Base-by-base conservation (phyloP, 768 basidiomycete genomes). In the Mycena chlorophos region DNA sequence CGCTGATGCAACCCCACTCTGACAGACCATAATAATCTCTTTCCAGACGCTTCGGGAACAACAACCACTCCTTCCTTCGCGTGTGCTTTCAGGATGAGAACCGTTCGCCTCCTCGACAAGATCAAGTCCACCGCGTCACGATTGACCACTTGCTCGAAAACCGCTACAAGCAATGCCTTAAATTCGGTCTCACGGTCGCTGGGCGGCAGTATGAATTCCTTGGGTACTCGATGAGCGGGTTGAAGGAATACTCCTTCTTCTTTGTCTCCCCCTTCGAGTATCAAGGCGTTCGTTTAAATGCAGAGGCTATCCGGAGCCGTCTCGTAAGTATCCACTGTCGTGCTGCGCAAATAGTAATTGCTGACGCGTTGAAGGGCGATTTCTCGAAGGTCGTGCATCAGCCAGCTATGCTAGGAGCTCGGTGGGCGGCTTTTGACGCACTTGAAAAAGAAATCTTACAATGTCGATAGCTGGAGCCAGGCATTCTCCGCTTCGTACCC, bases 401-500 rank as follows among this genome's bases (percentile, higher is more conserved):
- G 48, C 81, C 81, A n/a, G 78, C 81, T 12, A 69, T 77, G 38
- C 74, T 77, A 10, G 81, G 72, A 5, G 81, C 81, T n/a, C 72
- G 81, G 60, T 61, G 29, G n/a, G 60, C 49, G 27, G 1, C 17
- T 26, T 4, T 13, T 20, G 25, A 12, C 13, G 17, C n/a, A 14
- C 17, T 1, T 28, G n/a, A 10, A 17, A 39, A 17, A 28, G n/a
- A 8, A 2, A 27, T 50, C 40, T 53, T 25, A 53, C 31, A 17
- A 13, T 31, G n/a, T 8, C 26, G 31, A 13, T 28, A 61, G 60
- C 22, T 78, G 82, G 75, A 72, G 78, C 25, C 82, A 82, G 63
- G 79, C 77, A 1, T 83, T 83, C 62, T 78, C 80, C 1, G 71
- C 79, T 1, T 81, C 81, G 0, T 77, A 81, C 39, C 74, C 81